These are phyloP conservation scores for Camelina laxa DNA, from an alignment of 345 rosid genomes.

Conservation along the genomic window DNA sequence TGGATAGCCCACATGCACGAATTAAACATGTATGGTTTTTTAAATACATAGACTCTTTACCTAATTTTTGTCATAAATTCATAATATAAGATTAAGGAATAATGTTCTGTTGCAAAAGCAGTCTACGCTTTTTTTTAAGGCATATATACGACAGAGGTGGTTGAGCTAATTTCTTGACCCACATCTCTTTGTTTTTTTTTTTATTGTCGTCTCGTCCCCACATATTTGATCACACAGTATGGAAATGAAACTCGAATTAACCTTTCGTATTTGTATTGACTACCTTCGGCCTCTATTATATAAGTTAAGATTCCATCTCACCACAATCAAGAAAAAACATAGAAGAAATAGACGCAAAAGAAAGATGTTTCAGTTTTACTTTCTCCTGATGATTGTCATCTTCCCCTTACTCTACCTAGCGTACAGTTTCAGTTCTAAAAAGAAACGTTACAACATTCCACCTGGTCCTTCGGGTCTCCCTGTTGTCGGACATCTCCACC, in stretches of 20 bases:
- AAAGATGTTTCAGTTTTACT: neutral
- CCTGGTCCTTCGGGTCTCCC: neutral
- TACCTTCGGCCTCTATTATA: neutral
- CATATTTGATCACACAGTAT: neutral
- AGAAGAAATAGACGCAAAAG: too few species aligned
- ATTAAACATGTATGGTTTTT: too few species aligned
- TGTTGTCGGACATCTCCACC: neutral
- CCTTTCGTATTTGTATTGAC: neutral
- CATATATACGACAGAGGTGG: neutral
- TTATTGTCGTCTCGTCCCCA: neutral
- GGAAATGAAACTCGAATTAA: too few species aligned
- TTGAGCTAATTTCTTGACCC: neutral
- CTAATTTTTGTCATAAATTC: too few species aligned
- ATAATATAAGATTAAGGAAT: too few species aligned
- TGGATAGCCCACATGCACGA: too few species aligned
- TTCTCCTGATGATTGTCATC: neutral
- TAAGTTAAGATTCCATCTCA: neutral
- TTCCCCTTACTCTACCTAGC: neutral
- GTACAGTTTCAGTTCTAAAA: neutral
- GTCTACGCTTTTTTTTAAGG: too few species aligned
- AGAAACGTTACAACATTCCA: neutral
- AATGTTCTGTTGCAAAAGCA: too few species aligned
- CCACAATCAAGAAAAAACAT: neutral
- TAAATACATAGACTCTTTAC: too few species aligned
- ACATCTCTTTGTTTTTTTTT: too few species aligned